phyloP scores from a whole-genome alignment of 148 eudicot genomes.

The Bassia scoparia region DNA sequence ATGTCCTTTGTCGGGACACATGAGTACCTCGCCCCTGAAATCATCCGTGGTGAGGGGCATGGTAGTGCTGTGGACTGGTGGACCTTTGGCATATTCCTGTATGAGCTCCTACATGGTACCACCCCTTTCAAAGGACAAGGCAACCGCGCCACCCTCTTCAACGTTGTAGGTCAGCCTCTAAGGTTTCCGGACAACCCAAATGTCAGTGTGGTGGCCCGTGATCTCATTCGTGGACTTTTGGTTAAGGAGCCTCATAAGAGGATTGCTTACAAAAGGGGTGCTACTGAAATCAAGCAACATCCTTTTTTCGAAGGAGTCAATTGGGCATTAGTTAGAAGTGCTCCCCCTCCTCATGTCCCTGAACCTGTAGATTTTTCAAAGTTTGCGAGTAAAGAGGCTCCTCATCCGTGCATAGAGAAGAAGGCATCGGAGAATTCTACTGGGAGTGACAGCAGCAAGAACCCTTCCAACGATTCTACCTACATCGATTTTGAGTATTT shows the following conservation, averaged over 20 bases:
- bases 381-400: conserved; percentile 46
- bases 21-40: conserved; percentile 87
- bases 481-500: conserved; percentile 83
- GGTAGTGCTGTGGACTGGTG: conserved; percentile 98
- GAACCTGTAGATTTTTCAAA: conserved; percentile 58
- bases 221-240: conserved; percentile 64
- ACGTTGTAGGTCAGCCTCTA: conserved; percentile 75
- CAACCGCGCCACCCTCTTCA: conserved; percentile 77
- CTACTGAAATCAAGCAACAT: conserved; percentile 86
- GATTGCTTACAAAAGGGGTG: conserved; percentile 82
- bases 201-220: conserved; percentile 58
- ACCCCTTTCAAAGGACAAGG: conserved; percentile 90
- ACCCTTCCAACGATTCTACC: conserved; percentile 43
- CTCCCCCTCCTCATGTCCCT: conserved; percentile 62
- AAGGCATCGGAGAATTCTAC: conserved; percentile 34
- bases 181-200: conserved; percentile 68
- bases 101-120: conserved; percentile 76
- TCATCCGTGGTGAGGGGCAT: conserved; percentile 88
- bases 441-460: conserved; percentile 35
- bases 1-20: conserved; percentile 95
- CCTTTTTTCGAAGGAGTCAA: conserved; percentile 87
- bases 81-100: conserved; percentile 82
- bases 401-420: conserved; percentile 34
- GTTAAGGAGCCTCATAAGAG: conserved; percentile 81
- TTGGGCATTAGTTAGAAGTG: conserved; percentile 86